Evolutionary conservation across 2,329 filamentous ascomycete species (phyloP).

Genomic region (Clarireedia hainanense): DNA sequence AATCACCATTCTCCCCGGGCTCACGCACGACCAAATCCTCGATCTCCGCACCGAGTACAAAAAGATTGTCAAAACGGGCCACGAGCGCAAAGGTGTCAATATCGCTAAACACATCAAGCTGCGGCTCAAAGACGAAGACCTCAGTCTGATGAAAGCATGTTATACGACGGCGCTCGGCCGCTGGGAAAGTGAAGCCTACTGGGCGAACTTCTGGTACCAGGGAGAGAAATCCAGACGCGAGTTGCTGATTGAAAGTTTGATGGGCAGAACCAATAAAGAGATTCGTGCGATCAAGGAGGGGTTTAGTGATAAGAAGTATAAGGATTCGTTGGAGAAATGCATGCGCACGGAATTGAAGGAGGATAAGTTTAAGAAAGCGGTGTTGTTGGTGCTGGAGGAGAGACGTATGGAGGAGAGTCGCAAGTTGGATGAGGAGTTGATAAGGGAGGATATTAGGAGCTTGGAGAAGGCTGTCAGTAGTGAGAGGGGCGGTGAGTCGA

Average conservation of each 20-base stretch:
- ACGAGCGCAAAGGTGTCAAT: constrained; percentile 69
- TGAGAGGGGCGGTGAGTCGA: constrained; percentile 75
- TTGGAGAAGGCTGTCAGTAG: constrained; percentile 61
- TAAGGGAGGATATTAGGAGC: constrained; percentile 65
- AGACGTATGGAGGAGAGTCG: constrained; percentile 66
- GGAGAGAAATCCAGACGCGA: constrained; percentile 76
- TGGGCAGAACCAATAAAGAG: constrained; percentile 85
- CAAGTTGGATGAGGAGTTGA: constrained; percentile 35
- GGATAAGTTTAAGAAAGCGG: constrained; percentile 89
- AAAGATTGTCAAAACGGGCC: constrained; percentile 71
- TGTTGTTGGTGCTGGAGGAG: constrained; percentile 77
- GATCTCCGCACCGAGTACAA: constrained; percentile 87
- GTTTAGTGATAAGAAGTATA: constrained; percentile 89
- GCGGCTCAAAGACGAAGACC: constrained; percentile 63
- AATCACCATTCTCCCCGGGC: constrained; percentile 73
- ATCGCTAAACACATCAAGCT: constrained; percentile 77
- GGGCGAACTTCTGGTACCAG: constrained; percentile 98
- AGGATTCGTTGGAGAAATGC: constrained; percentile 70
- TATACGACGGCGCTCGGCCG: constrained; percentile 83
- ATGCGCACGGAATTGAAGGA: constrained; percentile 91
- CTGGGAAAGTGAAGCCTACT: constrained; percentile 93
- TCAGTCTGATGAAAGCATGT: constrained; percentile 79
- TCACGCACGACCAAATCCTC: constrained; percentile 83
- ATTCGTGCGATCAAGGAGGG: constrained; percentile 77
- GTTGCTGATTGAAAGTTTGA: constrained; percentile 84